Evolutionary conservation across 1,139 yeast genomes (phyloP).

Genomic region (Suhomyces kunorum): DNA sequence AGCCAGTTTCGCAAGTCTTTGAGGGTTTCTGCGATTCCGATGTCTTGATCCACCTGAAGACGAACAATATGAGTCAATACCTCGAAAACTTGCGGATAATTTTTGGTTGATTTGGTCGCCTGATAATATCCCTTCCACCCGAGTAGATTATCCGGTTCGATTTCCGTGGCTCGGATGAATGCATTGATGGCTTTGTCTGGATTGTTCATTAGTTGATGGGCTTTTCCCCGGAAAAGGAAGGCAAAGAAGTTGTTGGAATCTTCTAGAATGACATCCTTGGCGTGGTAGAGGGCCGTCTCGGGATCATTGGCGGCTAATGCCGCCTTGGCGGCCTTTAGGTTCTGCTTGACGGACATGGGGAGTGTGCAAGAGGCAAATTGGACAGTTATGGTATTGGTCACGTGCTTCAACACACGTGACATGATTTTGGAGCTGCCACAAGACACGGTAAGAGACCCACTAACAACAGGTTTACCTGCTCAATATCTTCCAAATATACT

Average conservation of each 20-base stretch:
- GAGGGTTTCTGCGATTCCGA: slow-evolving; percentile 47
- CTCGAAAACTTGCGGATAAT: slow-evolving; percentile 50
- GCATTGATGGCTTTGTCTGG: slow-evolving; percentile 46
- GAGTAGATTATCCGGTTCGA: slow-evolving; percentile 55
- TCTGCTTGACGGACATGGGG: slow-evolving; percentile 31
- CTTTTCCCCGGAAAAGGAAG: slow-evolving; percentile 61
- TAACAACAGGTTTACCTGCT: not conserved
- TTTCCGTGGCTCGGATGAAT: slow-evolving; percentile 55
- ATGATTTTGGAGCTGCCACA: too few species aligned
- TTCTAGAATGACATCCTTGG: slow-evolving; percentile 50
- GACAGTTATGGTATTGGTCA: not conserved
- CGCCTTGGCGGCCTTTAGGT: slow-evolving; percentile 59
- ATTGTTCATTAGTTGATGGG: slow-evolving; percentile 47
- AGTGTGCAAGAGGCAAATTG: not conserved
- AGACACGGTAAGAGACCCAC: too few species aligned
- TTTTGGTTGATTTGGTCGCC: slow-evolving; percentile 32
- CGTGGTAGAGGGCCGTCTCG: slow-evolving; percentile 55
- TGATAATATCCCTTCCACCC: slow-evolving; percentile 83
- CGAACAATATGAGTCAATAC: slow-evolving; percentile 33
- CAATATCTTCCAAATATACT: too few species aligned
- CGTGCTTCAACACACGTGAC: not conserved
- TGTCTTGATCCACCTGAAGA: slow-evolving; percentile 32
- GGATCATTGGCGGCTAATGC: slow-evolving; percentile 61
- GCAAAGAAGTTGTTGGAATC: slow-evolving; percentile 69
- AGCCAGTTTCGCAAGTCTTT: slow-evolving; percentile 50